Percentiles rank a stretch among this genome's conserved stretches.
phyloP scores from a whole-genome alignment of 1,284 basidiomycete species.

The Microbotryum scabiosae region DNA sequence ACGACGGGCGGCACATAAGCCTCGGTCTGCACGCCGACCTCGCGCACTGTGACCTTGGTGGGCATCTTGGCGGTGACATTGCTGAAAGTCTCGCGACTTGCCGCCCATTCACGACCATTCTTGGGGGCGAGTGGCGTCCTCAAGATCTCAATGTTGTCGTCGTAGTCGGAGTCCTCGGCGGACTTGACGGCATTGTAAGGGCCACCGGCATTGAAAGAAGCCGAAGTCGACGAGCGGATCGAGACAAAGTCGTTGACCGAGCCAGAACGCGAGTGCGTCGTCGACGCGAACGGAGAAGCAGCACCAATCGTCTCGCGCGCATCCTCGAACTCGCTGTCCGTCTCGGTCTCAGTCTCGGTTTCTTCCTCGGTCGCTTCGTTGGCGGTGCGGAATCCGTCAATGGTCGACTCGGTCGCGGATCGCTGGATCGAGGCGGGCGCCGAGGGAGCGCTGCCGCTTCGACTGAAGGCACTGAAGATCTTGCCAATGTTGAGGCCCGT shows the following conservation, averaged over 20 bases:
- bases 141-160: constrained; percentile 54
- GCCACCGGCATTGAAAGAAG: constrained; percentile 5
- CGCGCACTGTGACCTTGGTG: constrained; percentile 23
- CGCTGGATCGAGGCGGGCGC: no score
- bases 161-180: constrained; percentile 51
- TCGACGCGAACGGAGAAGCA: constrained; percentile 45
- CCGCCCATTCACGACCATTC: not conserved
- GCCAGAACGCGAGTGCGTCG: constrained; percentile 52
- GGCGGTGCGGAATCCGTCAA: constrained; percentile 3
- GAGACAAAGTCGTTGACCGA: constrained; percentile 51
- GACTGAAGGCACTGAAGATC: not conserved
- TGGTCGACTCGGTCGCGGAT: not conserved
- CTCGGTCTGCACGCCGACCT: constrained; percentile 56
- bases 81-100: not conserved
- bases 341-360: constrained; percentile 58
- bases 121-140: constrained; percentile 40
- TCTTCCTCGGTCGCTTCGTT: constrained; percentile 7
- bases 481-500: constrained; percentile 7
- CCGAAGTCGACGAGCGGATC: constrained; percentile 13
- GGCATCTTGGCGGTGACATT: constrained; percentile 1
- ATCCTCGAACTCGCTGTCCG: constrained; percentile 67
- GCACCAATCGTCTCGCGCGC: constrained; percentile 56
- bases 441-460: no score
- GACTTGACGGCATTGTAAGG: no score
- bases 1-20: constrained; percentile 47